Evolutionary conservation across 495 filamentous ascomycete species (phyloP).

Genomic region (Neurospora tetraspora): DNA sequence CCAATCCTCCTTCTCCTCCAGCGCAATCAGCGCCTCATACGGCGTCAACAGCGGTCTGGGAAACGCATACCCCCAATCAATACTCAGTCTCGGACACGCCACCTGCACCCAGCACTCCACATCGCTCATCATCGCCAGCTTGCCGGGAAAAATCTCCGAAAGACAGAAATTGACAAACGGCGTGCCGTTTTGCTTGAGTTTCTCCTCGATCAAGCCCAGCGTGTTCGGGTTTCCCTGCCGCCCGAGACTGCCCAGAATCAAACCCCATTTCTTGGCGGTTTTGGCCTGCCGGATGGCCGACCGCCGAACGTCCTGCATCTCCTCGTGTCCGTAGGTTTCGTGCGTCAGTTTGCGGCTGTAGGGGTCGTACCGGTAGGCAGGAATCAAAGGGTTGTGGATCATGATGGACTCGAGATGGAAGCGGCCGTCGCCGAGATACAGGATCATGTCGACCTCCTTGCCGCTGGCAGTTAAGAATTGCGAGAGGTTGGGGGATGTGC

Average conservation of each 20-base stretch:
- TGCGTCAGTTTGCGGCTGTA: conserved; percentile 86
- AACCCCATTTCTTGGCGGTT: conserved; percentile 75
- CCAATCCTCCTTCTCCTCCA: conserved; percentile 73
- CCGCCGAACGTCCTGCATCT: conserved; percentile 73
- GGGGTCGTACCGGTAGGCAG: conserved; percentile 94
- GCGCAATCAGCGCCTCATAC: conserved; percentile 85
- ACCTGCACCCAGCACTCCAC: conserved; percentile 98
- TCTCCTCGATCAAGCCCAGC: conserved; percentile 71
- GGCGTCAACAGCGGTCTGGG: conserved; percentile 78
- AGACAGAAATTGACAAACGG: conserved; percentile 75
- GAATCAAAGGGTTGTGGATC: conserved; percentile 89
- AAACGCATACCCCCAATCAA: conserved; percentile 99
- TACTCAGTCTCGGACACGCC: conserved; percentile 86
- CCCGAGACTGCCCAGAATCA: conserved; percentile 87
- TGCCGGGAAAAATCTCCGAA: conserved; percentile 92
- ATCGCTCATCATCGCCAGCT: conserved; percentile 82
- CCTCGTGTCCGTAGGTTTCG: conserved; percentile 80
- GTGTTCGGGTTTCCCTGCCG: conserved; percentile 94
- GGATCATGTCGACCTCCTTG: conserved; percentile 57
- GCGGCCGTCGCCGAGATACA: conserved; percentile 91
- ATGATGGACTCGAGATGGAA: conserved; percentile 98
- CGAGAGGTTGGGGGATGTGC: conserved; percentile 73
- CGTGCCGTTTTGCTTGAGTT: conserved; percentile 55
- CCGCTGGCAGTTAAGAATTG: conserved; percentile 21
- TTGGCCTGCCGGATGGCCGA: conserved; percentile 68